A percentile compares a stretch with the other conserved stretches of the same genome.
Conservation (phyloP, 2,329 filamentous ascomycete genomes). For the Mycosphaerelloides madeirae region DNA sequence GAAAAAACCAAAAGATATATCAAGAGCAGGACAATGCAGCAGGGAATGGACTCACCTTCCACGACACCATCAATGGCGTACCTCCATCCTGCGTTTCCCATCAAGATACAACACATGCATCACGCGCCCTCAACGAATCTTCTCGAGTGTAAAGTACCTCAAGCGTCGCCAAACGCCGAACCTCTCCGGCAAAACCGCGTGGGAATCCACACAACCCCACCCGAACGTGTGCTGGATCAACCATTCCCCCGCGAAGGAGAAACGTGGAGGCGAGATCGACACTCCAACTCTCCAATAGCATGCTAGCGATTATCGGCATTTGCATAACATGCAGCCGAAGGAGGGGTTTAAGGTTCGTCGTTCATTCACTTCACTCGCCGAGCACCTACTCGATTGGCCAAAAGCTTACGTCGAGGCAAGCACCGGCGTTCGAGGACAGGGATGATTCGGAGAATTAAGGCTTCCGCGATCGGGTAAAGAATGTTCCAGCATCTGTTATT, state of each 20-base stretch:
- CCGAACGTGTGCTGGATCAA: neutral
- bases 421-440: too few relatives aligned
- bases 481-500: neutral
- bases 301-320: neutral
- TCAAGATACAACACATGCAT: too few relatives aligned
- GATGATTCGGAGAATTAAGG: too few relatives aligned
- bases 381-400: neutral
- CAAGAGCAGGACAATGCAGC: too few relatives aligned
- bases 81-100: too few relatives aligned
- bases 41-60: too few relatives aligned
- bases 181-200: constrained; percentile 1
- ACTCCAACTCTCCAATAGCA: neutral
- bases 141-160: neutral
- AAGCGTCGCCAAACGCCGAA: constrained; percentile 1
- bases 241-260: neutral
- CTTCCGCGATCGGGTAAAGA: neutral
- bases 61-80: too few relatives aligned
- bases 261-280: neutral
- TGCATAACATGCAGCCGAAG: neutral
- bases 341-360: too few relatives aligned
- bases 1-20: neutral
- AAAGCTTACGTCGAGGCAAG: too few relatives aligned
- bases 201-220: neutral
- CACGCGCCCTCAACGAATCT: too few relatives aligned
- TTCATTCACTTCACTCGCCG: constrained; percentile 3